These are phyloP conservation scores for Colletotrichum viniferum DNA, from an alignment of 2,329 filamentous ascomycete genomes.

Conservation along the genomic window DNA sequence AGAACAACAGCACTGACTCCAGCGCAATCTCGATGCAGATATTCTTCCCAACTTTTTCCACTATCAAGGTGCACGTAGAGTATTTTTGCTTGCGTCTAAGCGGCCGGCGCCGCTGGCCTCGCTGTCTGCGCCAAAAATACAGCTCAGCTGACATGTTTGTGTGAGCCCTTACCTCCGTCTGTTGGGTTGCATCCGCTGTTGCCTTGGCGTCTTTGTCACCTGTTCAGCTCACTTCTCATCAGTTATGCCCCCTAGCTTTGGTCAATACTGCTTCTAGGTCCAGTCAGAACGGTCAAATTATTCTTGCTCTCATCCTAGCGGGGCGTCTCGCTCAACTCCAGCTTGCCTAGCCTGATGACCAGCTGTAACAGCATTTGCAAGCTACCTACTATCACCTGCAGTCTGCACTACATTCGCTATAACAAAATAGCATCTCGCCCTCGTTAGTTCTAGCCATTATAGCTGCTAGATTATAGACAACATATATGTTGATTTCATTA, in stretches of 20 bases:
- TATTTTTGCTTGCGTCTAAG: background rate
- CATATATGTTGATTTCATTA: slow-evolving; percentile 22
- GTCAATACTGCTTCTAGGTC: background rate
- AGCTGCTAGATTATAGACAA: slow-evolving; percentile 57
- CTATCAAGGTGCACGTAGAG: background rate
- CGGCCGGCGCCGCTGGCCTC: background rate
- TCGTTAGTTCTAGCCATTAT: slow-evolving; percentile 73
- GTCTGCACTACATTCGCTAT: slow-evolving; percentile 30
- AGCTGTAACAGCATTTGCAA: background rate
- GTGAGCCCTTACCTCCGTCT: background rate
- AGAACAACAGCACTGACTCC: background rate
- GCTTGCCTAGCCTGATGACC: background rate
- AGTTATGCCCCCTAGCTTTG: background rate
- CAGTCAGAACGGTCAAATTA: background rate
- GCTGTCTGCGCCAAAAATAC: background rate
- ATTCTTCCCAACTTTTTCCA: background rate
- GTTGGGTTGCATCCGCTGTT: background rate
- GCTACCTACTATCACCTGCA: background rate
- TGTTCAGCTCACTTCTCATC: background rate
- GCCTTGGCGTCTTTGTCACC: background rate
- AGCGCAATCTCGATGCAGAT: background rate
- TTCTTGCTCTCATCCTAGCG: background rate
- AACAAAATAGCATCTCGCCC: slow-evolving; percentile 37
- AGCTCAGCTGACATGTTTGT: background rate
- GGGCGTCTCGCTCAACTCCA: background rate